These are phyloP conservation scores for Saposhnikovia divaricata DNA, from an alignment of 129 eudicot genomes.

Conservation along the genomic window DNA sequence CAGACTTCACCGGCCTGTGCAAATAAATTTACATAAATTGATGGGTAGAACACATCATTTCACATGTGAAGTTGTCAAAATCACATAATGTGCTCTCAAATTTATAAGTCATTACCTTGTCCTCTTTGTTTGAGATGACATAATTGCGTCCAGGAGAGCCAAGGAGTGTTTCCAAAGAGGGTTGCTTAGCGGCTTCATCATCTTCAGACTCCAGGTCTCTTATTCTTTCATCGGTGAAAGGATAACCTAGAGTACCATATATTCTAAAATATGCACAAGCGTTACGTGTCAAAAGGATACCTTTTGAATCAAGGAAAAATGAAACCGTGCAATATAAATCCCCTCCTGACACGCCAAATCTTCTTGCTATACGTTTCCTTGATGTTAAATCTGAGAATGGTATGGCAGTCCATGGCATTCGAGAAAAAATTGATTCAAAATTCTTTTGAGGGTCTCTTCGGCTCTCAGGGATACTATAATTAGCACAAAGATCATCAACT, in stretches of 20 bases:
- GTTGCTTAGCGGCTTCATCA: background rate
- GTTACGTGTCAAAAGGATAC: background rate
- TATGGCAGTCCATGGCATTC: background rate
- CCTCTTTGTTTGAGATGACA: background rate
- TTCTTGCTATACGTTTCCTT: background rate
- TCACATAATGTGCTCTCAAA: too few species aligned
- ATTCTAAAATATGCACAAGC: background rate
- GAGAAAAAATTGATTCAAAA: background rate
- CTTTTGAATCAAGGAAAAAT: background rate
- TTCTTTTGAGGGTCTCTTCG: too few species aligned
- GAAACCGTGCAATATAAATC: too few species aligned
- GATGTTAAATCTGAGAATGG: background rate
- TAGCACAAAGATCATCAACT: background rate
- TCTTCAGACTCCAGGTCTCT: background rate
- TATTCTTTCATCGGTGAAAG: background rate
- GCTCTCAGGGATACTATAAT: too few species aligned
- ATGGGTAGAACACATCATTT: background rate
- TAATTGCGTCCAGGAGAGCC: background rate
- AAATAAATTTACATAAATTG: background rate
- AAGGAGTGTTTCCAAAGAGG: background rate
- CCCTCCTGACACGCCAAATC: too few species aligned
- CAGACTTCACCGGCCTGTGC: too few species aligned
- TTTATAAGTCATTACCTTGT: background rate
- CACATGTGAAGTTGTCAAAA: too few species aligned
- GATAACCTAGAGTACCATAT: background rate